Evolutionary conservation across 345 rosid genomes (phyloP).

Genomic region (Citrus sinensis): DNA sequence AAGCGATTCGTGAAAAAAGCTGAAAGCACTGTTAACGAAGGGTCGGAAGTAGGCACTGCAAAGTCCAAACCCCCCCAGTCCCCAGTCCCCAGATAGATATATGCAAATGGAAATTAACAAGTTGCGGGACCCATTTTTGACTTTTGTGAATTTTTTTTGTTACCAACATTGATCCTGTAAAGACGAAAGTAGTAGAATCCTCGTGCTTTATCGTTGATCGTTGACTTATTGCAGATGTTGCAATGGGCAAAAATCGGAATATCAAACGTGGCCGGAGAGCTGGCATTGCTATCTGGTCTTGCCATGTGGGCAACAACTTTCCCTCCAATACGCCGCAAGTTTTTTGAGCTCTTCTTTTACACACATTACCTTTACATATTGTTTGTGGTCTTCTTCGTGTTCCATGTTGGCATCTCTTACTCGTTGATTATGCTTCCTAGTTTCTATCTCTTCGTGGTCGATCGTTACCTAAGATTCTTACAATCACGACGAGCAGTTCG

Average conservation of each 20-base stretch:
- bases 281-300: conserved; percentile 54
- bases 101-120: not conserved
- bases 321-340: conserved; percentile 47
- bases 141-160: too few species aligned
- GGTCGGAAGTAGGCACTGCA: not conserved
- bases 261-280: conserved; percentile 72
- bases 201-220: too few species aligned
- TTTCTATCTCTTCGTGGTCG: conserved; percentile 74
- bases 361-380: conserved; percentile 66
- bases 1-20: not conserved
- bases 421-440: conserved; percentile 64
- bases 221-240: conserved; percentile 38
- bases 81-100: too few species aligned
- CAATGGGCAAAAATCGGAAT: conserved; percentile 38
- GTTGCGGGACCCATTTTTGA: not conserved
- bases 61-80: too few species aligned
- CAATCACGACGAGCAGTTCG: conserved; percentile 55
- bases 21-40: not conserved
- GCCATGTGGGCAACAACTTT: conserved; percentile 67
- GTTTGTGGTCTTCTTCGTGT: conserved; percentile 60
- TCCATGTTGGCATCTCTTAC: conserved; percentile 61
- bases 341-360: conserved; percentile 82
- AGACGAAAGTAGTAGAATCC: too few species aligned
- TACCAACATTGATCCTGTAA: too few species aligned
- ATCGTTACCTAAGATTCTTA: conserved; percentile 68